phyloP scores from a whole-genome alignment of 805 yeast species.

The Pichia cephalocereana region DNA sequence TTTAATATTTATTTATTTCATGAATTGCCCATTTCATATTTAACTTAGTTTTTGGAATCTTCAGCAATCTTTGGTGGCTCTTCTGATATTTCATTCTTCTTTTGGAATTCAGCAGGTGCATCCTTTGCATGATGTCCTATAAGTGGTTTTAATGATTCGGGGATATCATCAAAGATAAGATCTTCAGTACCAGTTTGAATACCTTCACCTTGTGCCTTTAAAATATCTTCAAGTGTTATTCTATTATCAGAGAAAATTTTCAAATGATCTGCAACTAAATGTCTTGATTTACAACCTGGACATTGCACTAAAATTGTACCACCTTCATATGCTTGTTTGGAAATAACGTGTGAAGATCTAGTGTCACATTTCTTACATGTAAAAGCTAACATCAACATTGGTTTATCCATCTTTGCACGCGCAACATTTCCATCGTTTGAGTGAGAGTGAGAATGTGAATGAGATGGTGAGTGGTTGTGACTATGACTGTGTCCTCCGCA shows the following conservation, averaged over 20 bases:
- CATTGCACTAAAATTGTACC: slow-evolving; percentile 89
- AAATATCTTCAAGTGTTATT: slow-evolving; percentile 71
- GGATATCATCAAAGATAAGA: slow-evolving; percentile 59
- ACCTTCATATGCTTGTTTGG: slow-evolving; percentile 80
- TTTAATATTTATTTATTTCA: neutral
- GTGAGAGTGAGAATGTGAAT: slow-evolving; percentile 1
- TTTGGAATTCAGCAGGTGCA: slow-evolving; percentile 40
- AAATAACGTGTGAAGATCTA: slow-evolving; percentile 80
- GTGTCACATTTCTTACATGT: slow-evolving; percentile 84
- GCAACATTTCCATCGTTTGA: neutral
- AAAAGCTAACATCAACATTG: slow-evolving; percentile 78
- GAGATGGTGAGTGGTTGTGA: neutral
- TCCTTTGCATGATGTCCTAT: slow-evolving; percentile 65
- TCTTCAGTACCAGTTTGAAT: slow-evolving; percentile 59
- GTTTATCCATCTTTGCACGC: slow-evolving; percentile 52
- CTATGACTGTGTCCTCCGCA: slow-evolving; percentile 10
- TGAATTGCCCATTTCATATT: slow-evolving; percentile 1
- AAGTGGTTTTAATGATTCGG: slow-evolving; percentile 39
- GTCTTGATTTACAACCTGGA: slow-evolving; percentile 84
- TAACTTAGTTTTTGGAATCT: neutral
- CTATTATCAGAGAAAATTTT: slow-evolving; percentile 72
- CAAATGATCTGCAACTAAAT: slow-evolving; percentile 82
- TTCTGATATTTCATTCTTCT: slow-evolving; percentile 1
- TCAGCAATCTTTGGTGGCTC: slow-evolving; percentile 10
- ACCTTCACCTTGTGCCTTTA: slow-evolving; percentile 67